Conservation (phyloP, 352 stramenopile genomes). For the Phytophthora pinifolia region DNA sequence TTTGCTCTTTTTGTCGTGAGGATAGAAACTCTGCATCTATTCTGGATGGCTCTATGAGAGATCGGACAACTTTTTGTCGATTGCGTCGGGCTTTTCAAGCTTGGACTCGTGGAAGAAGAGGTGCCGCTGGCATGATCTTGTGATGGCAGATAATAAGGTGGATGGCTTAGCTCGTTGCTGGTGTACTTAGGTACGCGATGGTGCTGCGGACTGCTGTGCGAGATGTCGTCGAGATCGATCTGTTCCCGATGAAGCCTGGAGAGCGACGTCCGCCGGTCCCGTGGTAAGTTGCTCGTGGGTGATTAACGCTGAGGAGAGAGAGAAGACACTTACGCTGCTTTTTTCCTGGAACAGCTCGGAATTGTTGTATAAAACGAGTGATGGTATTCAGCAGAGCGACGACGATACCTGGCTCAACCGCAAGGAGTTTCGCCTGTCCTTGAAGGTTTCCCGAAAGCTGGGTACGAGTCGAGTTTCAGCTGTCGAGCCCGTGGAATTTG, state of each 20-base stretch:
- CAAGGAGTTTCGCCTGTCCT: conserved; percentile 64
- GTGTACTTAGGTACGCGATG: conserved; percentile 65
- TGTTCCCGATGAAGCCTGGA: conserved; percentile 78
- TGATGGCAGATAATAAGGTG: not conserved
- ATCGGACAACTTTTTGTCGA: conserved; percentile 78
- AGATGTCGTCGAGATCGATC: conserved; percentile 74
- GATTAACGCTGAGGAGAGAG: not conserved
- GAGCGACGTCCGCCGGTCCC: conserved; percentile 70
- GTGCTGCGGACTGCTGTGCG: conserved; percentile 56
- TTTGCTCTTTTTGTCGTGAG: conserved; percentile 5
- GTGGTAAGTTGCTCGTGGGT: conserved; percentile 28
- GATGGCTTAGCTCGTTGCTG: conserved; percentile 1
- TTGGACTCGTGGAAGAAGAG: conserved; percentile 85
- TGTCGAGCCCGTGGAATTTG: conserved; percentile 65
- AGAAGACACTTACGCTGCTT: not conserved
- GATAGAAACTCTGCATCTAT: conserved; percentile 78
- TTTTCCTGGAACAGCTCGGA: conserved; percentile 33
- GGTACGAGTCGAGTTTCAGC: conserved; percentile 65
- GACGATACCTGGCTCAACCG: conserved; percentile 69
- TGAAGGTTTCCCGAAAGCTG: conserved; percentile 62
- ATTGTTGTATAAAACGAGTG: conserved; percentile 58
- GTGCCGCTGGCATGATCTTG: conserved; percentile 25
- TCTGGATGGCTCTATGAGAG: conserved; percentile 83
- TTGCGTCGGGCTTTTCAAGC: conserved; percentile 66
- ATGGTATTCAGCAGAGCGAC: conserved; percentile 58